A percentile compares a stretch with the other conserved stretches of the same genome.
phyloP scores from a whole-genome alignment of 805 yeast genomes.

The Suhomyces xylopsoci region DNA sequence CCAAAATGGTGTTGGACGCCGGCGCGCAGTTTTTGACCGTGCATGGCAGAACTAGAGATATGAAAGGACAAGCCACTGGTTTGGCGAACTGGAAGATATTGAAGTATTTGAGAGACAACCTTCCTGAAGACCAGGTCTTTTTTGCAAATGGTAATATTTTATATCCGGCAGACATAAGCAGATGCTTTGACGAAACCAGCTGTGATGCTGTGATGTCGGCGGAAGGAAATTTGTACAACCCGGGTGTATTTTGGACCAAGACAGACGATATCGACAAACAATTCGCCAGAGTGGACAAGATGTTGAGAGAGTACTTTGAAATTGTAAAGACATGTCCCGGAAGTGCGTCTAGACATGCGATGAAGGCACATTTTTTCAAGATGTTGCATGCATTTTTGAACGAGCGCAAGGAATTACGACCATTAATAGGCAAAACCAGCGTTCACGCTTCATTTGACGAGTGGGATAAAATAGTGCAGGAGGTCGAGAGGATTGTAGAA shows the following conservation, averaged over 20 bases:
- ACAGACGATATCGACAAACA: slow-evolving; percentile 54
- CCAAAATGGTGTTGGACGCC: slow-evolving; percentile 81
- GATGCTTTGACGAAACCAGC: slow-evolving; percentile 59
- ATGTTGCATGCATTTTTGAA: slow-evolving; percentile 77
- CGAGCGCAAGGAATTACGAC: slow-evolving; percentile 73
- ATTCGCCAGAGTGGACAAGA: slow-evolving; percentile 81
- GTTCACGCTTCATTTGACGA: slow-evolving; percentile 35
- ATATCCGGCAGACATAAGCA: slow-evolving; percentile 76
- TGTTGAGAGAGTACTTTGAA: slow-evolving; percentile 85
- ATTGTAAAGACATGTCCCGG: slow-evolving; percentile 62
- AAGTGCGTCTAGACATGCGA: slow-evolving; percentile 73
- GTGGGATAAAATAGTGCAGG: slow-evolving; percentile 52
- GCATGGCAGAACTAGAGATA: slow-evolving; percentile 94
- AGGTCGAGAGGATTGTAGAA: slow-evolving; percentile 65
- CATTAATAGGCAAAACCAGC: slow-evolving; percentile 57
- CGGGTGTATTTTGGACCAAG: slow-evolving; percentile 76
- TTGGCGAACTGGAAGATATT: slow-evolving; percentile 89
- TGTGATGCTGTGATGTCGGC: slow-evolving; percentile 98
- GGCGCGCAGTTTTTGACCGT: slow-evolving; percentile 96
- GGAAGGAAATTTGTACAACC: slow-evolving; percentile 91
- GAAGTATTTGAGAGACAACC: slow-evolving; percentile 68
- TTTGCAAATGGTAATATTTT: slow-evolving; percentile 94
- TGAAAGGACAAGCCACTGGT: slow-evolving; percentile 97
- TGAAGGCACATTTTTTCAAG: slow-evolving; percentile 92
- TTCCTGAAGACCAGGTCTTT: slow-evolving; percentile 78